These are phyloP conservation scores for Tetracladium maxilliforme DNA, from an alignment of 2,329 filamentous ascomycete genomes.

Conservation along the genomic window DNA sequence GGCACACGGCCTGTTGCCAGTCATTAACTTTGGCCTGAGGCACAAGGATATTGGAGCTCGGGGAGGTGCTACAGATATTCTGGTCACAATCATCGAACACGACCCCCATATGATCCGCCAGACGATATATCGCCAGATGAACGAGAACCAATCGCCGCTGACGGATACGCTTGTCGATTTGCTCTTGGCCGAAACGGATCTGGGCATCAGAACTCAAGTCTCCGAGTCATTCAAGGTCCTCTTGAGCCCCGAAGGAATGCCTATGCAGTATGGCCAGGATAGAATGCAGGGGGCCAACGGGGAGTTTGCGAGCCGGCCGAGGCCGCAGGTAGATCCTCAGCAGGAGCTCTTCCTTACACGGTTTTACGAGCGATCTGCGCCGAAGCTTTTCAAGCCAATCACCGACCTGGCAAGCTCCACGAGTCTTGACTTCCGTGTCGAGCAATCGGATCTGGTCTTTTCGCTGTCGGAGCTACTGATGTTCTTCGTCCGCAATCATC, in stretches of 20 bases:
- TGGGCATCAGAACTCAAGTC: slow-evolving; percentile 90
- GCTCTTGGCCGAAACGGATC: slow-evolving; percentile 76
- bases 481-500: slow-evolving; percentile 86
- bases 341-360: slow-evolving; percentile 74
- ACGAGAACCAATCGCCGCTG: slow-evolving; percentile 70
- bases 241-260: slow-evolving; percentile 58
- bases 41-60: slow-evolving; percentile 74
- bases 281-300: no score
- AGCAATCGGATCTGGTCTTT: slow-evolving; percentile 79
- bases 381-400: slow-evolving; percentile 74
- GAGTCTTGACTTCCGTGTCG: slow-evolving; percentile 59
- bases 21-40: slow-evolving; percentile 83
- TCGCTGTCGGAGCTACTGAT: slow-evolving; percentile 87
- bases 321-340: slow-evolving; percentile 48
- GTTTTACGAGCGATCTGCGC: slow-evolving; percentile 81
- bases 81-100: slow-evolving; percentile 90
- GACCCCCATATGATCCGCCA: slow-evolving; percentile 88
- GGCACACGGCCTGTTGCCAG: slow-evolving; percentile 68
- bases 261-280: slow-evolving; percentile 39
- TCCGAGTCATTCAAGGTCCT: slow-evolving; percentile 91
- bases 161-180: slow-evolving; percentile 90
- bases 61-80: slow-evolving; percentile 83
- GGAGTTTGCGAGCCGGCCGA: slow-evolving; percentile 52
- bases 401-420: slow-evolving; percentile 60
- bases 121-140: slow-evolving; percentile 84